Evolutionary conservation across 805 yeast genomes (phyloP).

Genomic region (Yarrowia deformans): DNA sequence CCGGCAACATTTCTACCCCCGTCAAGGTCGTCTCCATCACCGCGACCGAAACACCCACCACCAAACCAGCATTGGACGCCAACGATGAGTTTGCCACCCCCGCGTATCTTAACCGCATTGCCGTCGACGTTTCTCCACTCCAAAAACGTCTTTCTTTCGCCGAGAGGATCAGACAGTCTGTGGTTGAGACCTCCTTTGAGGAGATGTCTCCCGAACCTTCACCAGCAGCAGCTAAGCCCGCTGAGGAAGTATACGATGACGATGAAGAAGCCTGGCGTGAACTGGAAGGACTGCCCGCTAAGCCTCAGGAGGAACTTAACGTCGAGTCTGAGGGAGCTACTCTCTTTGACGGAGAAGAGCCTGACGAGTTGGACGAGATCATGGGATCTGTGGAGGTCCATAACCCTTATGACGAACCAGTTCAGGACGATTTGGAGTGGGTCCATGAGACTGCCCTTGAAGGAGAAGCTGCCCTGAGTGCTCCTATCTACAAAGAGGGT

Average conservation of each 20-base stretch:
- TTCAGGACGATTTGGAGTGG: conserved; percentile 25
- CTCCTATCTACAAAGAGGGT: conserved; percentile 15
- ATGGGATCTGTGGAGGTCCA: conserved; percentile 23
- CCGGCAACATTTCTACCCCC: neutral
- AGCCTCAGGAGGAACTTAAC: neutral
- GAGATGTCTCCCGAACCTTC: neutral
- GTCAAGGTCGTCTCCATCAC: neutral
- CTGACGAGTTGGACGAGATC: conserved; percentile 16
- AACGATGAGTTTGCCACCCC: conserved; percentile 29
- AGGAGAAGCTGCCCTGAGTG: conserved; percentile 17
- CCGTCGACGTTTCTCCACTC: conserved; percentile 43
- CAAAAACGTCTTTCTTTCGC: conserved; percentile 31
- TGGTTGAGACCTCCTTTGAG: neutral
- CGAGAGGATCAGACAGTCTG: conserved; percentile 18
- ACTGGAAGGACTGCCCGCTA: conserved; percentile 12
- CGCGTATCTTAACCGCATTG: conserved; percentile 40
- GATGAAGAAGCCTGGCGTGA: conserved; percentile 25
- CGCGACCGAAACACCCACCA: neutral
- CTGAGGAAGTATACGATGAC: neutral
- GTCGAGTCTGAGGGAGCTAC: no score
- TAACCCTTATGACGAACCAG: conserved; percentile 27
- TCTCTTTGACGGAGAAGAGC: neutral
- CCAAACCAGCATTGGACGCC: neutral
- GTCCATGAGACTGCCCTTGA: conserved; percentile 11
- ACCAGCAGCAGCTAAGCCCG: neutral